These are phyloP conservation scores for Spongispora temasekensis DNA, from an alignment of 1,284 basidiomycete species.

Conservation along the genomic window DNA sequence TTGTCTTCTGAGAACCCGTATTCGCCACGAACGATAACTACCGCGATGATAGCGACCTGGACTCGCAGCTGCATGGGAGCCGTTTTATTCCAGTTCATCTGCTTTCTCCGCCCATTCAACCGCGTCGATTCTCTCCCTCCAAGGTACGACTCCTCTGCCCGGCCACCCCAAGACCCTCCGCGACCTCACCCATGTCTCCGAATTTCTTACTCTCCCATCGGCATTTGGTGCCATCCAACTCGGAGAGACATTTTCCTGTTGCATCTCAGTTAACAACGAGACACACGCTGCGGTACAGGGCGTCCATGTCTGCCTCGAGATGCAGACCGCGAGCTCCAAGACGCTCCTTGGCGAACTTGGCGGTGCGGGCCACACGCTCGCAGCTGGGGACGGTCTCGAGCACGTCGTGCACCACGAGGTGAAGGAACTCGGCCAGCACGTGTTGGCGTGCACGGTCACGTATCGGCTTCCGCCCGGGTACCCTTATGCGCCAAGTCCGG, in stretches of 20 bases:
- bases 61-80: conserved; percentile 73
- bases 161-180: conserved; percentile 79
- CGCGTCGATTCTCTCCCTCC: conserved; percentile 72
- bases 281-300: conserved; percentile 57
- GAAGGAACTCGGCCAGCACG: conserved; percentile 83
- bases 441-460: conserved; percentile 72
- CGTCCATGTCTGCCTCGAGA: conserved; percentile 66
- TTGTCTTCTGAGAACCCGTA: background rate
- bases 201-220: conserved; percentile 72
- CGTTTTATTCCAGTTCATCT: conserved; percentile 80
- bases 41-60: conserved; percentile 59
- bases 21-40: conserved; percentile 6
- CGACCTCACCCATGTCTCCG: conserved; percentile 70
- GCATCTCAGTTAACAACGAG: conserved; percentile 79
- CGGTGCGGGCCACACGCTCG: conserved; percentile 47
- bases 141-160: conserved; percentile 64
- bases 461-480: conserved; percentile 64
- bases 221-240: conserved; percentile 80
- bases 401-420: conserved; percentile 72
- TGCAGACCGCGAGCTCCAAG: conserved; percentile 75
- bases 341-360: conserved; percentile 59
- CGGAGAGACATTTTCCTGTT: conserved; percentile 80
- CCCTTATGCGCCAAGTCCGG: conserved; percentile 46
- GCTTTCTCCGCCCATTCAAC: conserved; percentile 78
- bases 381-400: conserved; percentile 27